A percentile compares a stretch with the other conserved stretches of the same genome.
These are phyloP conservation scores for Trichoderma pleuroti DNA, from an alignment of 2,329 filamentous ascomycete genomes.

Conservation along the genomic window DNA sequence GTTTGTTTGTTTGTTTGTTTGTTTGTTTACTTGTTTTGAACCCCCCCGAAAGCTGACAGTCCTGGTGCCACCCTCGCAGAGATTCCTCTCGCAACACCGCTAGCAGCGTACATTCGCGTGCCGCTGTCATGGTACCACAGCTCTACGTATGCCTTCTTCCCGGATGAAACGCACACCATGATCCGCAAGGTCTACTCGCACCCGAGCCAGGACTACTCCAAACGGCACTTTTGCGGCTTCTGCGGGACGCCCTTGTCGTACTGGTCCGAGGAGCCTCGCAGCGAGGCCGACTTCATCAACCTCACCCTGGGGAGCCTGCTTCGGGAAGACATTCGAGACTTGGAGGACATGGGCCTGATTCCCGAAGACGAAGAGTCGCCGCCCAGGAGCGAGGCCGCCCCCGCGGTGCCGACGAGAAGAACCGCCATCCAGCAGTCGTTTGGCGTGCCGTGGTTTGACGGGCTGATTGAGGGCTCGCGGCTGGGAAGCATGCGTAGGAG, in stretches of 20 bases:
- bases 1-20: neutral
- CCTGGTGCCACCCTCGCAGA: slow-evolving; percentile 39
- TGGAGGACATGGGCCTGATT: slow-evolving; percentile 74
- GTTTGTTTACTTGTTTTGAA: too few relatives aligned
- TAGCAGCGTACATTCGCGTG: slow-evolving; percentile 79
- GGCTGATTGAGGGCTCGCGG: slow-evolving; percentile 70
- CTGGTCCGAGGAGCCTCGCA: slow-evolving; percentile 71
- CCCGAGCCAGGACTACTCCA: slow-evolving; percentile 52
- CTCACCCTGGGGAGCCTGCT: slow-evolving; percentile 76
- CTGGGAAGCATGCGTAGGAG: slow-evolving; percentile 66
- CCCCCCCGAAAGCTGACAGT: neutral
- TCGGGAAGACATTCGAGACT: slow-evolving; percentile 64
- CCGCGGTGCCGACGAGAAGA: slow-evolving; percentile 28
- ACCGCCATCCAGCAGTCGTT: slow-evolving; percentile 52
- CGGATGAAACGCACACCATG: slow-evolving; percentile 67
- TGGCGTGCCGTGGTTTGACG: slow-evolving; percentile 82
- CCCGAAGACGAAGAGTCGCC: slow-evolving; percentile 43
- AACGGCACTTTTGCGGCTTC: slow-evolving; percentile 84
- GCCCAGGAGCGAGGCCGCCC: slow-evolving; percentile 21
- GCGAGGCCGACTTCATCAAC: slow-evolving; percentile 74
- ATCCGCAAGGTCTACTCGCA: slow-evolving; percentile 68
- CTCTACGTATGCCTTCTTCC: slow-evolving; percentile 69
- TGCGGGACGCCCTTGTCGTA: slow-evolving; percentile 83
- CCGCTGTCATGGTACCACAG: slow-evolving; percentile 79
- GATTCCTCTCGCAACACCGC: slow-evolving; percentile 65